Conservation (phyloP, 2,329 filamentous ascomycete genomes). For the Diaporthe ilicicola region DNA sequence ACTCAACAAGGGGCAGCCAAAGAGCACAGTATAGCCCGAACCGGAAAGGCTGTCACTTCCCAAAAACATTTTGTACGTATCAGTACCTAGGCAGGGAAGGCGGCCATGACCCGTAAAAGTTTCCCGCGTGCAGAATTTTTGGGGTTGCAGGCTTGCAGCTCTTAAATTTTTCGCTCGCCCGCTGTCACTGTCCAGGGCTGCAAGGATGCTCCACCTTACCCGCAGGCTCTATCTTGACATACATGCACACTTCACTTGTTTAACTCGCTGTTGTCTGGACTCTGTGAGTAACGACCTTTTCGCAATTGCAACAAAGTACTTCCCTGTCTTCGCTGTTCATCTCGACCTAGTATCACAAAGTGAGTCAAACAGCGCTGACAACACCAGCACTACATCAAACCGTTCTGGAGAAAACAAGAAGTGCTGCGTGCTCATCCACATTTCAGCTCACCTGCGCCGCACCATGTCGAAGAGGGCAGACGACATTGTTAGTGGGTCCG, state of each 20-base stretch:
- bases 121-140: conserved; percentile 29
- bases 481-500: conserved; percentile 44
- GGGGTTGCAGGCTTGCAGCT: conserved; percentile 27
- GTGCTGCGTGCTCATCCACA: background rate
- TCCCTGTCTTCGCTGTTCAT: background rate
- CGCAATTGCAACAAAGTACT: background rate
- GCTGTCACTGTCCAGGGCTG: background rate
- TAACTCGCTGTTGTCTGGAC: background rate
- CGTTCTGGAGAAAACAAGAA: background rate
- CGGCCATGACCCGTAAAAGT: conserved; percentile 29
- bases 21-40: background rate
- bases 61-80: background rate
- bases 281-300: background rate
- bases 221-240: conserved; percentile 27
- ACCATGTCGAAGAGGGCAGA: conserved; percentile 31
- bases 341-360: background rate
- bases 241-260: background rate
- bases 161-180: conserved; percentile 29
- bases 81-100: too few relatives aligned
- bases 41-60: background rate
- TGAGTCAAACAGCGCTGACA: background rate
- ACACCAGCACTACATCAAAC: background rate
- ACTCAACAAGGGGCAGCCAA: background rate
- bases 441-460: background rate
- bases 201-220: conserved; percentile 12